Percentiles rank a stretch among this genome's conserved stretches.
Evolutionary conservation across 345 rosid species (phyloP).

Genomic region (Carallia brachiata): DNA sequence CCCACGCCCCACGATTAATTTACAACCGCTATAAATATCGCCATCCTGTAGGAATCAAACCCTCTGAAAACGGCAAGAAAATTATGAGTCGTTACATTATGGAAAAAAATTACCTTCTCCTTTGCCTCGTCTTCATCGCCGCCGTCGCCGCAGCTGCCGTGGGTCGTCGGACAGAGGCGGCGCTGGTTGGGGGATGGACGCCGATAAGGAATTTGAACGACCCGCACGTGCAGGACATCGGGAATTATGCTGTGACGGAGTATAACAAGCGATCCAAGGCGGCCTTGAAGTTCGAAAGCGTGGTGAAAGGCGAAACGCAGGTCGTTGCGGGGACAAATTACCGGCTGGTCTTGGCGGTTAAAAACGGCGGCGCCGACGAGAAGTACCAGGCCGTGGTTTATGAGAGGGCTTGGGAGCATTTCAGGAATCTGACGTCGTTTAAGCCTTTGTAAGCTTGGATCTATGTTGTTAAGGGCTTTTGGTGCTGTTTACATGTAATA

Average conservation of each 20-base stretch:
- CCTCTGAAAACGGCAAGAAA: not conserved
- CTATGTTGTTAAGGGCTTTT: not conserved
- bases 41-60: not conserved
- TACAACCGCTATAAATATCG: too few species aligned
- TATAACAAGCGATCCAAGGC: conserved; percentile 25
- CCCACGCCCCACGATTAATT: too few species aligned
- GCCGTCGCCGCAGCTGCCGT: conserved; percentile 1
- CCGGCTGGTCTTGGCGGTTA: conserved; percentile 32
- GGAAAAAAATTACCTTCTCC: not conserved
- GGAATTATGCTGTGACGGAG: conserved; percentile 43
- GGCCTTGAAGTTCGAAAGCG: conserved; percentile 25
- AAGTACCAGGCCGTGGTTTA: conserved; percentile 47
- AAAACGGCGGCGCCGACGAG: conserved; percentile 5
- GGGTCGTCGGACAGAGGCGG: not conserved
- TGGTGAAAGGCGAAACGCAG: conserved; percentile 49
- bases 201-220: conserved; percentile 44
- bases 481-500: not conserved
- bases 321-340: conserved; percentile 56
- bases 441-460: conserved; percentile 6
- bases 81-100: not conserved
- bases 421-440: conserved; percentile 47
- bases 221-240: conserved; percentile 48
- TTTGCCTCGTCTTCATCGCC: conserved; percentile 19
- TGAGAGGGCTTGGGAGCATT: conserved; percentile 45
- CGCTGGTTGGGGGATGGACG: conserved; percentile 42